Conservation (phyloP, 2,329 filamentous ascomycete genomes). For the Magnaporthiopsis rhizophila region DNA sequence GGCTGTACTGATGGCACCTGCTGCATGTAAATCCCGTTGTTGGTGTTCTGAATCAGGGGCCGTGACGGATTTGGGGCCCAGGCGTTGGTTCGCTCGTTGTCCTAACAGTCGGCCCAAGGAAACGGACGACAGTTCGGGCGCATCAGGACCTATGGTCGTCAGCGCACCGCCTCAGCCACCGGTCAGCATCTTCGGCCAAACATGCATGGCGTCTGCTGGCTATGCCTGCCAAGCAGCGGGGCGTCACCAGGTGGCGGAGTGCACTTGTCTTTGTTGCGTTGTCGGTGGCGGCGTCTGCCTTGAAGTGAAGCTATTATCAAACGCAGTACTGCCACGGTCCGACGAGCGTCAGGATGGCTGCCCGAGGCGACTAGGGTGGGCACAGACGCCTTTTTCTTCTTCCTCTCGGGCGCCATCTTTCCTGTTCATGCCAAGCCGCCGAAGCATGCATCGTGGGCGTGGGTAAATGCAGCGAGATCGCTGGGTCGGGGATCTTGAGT, state of each 20-base stretch:
- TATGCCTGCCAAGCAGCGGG: neutral
- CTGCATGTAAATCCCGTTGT: neutral
- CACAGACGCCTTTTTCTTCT: neutral
- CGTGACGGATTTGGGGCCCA: neutral
- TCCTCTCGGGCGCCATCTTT: neutral
- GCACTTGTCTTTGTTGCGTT: neutral
- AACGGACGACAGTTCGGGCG: neutral
- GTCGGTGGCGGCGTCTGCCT: neutral
- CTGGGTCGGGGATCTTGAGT: neutral
- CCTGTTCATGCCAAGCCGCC: neutral
- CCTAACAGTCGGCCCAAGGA: neutral
- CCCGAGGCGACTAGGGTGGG: neutral
- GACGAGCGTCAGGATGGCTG: neutral
- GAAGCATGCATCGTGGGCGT: neutral
- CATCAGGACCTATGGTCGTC: neutral
- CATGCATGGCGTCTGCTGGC: neutral
- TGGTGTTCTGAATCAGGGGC: neutral
- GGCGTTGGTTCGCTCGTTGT: neutral
- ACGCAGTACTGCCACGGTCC: neutral
- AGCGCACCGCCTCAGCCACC: neutral
- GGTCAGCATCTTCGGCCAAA: neutral
- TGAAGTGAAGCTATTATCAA: neutral
- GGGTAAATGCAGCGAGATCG: conserved; percentile 6
- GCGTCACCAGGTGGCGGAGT: neutral
- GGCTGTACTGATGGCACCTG: no score